Conservation (phyloP, 805 yeast genomes). For the Tetrapisispora arboricola region DNA sequence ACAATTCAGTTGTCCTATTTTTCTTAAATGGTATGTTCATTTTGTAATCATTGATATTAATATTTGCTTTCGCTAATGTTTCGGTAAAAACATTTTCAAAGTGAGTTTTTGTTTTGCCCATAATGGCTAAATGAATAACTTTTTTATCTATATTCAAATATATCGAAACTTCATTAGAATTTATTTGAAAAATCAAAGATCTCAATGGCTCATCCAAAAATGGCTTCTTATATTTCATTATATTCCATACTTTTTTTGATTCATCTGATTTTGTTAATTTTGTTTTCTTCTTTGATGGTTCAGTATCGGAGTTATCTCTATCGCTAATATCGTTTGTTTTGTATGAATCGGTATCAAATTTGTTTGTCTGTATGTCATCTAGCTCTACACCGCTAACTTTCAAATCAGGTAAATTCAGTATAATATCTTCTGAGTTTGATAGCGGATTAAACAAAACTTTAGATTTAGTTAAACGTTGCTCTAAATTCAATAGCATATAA, state of each 20-base stretch:
- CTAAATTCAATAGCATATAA: conserved; percentile 65
- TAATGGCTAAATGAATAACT: conserved; percentile 15
- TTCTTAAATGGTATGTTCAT: conserved; percentile 2
- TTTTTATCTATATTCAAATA: conserved; percentile 26
- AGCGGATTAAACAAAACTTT: conserved; percentile 44
- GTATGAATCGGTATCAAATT: neutral
- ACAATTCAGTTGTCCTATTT: neutral
- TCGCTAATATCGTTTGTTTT: neutral
- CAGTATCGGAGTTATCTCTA: neutral
- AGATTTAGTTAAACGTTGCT: conserved; percentile 55
- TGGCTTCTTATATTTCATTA: conserved; percentile 37
- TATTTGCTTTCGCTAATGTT: conserved; percentile 4
- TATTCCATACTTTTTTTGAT: conserved; percentile 6
- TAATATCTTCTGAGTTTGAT: conserved; percentile 43
- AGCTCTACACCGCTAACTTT: neutral
- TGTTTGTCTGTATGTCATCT: neutral
- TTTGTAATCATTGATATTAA: conserved; percentile 6
- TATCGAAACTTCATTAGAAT: conserved; percentile 22
- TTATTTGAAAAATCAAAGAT: conserved; percentile 36
- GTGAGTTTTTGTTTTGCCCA: conserved; percentile 9
- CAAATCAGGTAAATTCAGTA: conserved; percentile 37
- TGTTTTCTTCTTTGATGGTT: conserved; percentile 12
- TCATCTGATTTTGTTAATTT: conserved; percentile 5
- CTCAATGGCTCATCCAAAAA: conserved; percentile 33
- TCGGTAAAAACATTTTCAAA: conserved; percentile 12